Base-by-base conservation (phyloP, 2,329 filamentous ascomycete species). In the Boeremia exigua region DNA sequence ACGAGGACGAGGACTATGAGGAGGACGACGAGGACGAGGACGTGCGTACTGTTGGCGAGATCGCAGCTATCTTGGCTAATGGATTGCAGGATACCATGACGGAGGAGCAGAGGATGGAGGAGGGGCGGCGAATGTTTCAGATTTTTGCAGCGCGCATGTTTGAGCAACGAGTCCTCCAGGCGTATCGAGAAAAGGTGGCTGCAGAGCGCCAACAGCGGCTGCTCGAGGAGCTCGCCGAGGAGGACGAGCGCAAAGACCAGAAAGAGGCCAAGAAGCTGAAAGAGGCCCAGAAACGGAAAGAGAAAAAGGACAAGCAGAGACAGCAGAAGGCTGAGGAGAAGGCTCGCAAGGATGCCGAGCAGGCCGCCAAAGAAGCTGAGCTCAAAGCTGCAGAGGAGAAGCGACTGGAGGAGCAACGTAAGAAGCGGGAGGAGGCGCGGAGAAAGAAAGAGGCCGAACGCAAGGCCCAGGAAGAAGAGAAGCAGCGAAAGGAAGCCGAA, bases 131-230 rank as follows among this genome's bases (percentile, higher is more conserved):
- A 66, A 99, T 99, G 95, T 99, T 99, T 74, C 95, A 99, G 76
- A 98, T 99, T 75, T 99, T 99, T 77, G 95, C 95, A 58, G 95
- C 95, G 54, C 88, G 95, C 61, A 99, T 99, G 95, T 99, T 99
- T 76, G 95, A 99, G 79, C 95, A 99, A 76, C 86, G 95, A 61
- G 95, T 99, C 19, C 83, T 99, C 56, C 94, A 91, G 37, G 95
- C 95, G n/a, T 99, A 99, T 78, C 90, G 92, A 75, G 94, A 98
- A 79, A 97, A 97, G 75, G 94, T 99, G 3, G 92, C 95, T 15
- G 88, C 89, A 67, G 94, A 99, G 78, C 90, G 95, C 27, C 94
- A 97, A 72, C 84, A 90, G 70, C 92, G 92, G 74, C 86, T 99
- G 19, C 82, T 99, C 25, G 90, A 97, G 73, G 95, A 99, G 75